These are phyloP conservation scores for Amaranthus hypochondriacus DNA, from an alignment of 148 eudicot genomes.

Conservation along the genomic window DNA sequence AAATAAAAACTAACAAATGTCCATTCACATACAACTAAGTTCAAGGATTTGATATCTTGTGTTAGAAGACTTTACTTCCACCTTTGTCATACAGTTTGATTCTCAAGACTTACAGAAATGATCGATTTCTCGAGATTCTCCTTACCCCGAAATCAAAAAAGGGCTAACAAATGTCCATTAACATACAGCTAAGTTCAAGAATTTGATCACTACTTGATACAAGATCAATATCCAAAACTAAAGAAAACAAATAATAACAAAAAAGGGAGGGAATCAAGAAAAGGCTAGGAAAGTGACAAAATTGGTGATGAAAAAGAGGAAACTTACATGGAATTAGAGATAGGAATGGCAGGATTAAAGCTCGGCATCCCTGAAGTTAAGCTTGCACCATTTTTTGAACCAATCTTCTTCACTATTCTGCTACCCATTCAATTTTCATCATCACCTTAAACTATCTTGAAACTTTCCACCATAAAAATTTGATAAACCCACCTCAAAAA, in stretches of 20 bases:
- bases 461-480: neutral
- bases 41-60: too few relatives aligned
- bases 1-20: neutral
- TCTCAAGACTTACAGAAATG: too few relatives aligned
- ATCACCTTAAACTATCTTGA: slow-evolving; percentile 18
- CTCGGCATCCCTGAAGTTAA: slow-evolving; percentile 47
- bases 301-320: slow-evolving; percentile 5
- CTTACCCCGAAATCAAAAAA: neutral
- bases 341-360: slow-evolving; percentile 35
- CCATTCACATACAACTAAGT: neutral
- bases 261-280: neutral
- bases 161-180: neutral
- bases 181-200: neutral
- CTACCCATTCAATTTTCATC: slow-evolving; percentile 35
- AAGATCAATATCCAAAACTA: neutral
- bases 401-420: slow-evolving; percentile 29
- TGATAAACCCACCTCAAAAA: neutral
- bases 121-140: too few relatives aligned
- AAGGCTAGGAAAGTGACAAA: neutral
- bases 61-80: too few relatives aligned
- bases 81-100: too few relatives aligned
- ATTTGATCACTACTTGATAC: neutral
- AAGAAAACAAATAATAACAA: neutral
- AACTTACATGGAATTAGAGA: slow-evolving; percentile 40
- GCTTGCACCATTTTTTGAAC: slow-evolving; percentile 33